These are phyloP conservation scores for Rhizopus delemar DNA, from an alignment of 371 early-diverging fungal species.

Conservation along the genomic window DNA sequence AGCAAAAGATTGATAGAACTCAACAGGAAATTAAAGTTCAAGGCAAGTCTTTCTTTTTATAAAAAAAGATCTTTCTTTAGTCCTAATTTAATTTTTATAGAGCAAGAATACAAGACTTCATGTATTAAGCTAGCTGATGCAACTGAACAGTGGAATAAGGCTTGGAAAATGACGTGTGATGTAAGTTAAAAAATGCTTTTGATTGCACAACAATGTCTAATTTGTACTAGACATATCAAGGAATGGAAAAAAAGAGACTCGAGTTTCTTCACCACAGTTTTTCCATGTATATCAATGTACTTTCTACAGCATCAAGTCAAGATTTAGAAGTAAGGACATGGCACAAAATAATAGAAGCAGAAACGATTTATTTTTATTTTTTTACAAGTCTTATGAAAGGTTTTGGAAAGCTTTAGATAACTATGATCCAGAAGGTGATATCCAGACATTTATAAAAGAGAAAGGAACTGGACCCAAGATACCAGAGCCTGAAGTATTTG, in stretches of 20 bases:
- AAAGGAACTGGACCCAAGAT: conserved; percentile 76
- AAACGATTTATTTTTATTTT: background rate
- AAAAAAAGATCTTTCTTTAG: background rate
- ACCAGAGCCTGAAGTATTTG: conserved; percentile 48
- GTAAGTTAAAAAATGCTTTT: conserved; percentile 43
- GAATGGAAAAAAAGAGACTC: conserved; percentile 87
- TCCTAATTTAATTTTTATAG: conserved; percentile 23
- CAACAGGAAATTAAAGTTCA: conserved; percentile 39
- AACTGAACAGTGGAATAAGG: conserved; percentile 69
- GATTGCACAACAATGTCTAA: background rate
- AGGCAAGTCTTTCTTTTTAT: conserved; percentile 21
- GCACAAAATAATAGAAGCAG: background rate
- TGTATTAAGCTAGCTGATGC: conserved; percentile 67
- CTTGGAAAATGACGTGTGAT: conserved; percentile 69
- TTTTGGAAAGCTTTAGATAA: conserved; percentile 70
- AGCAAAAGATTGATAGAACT: conserved; percentile 36
- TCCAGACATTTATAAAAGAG: conserved; percentile 67
- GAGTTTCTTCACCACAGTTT: conserved; percentile 77
- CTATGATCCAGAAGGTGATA: conserved; percentile 72
- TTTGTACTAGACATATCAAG: conserved; percentile 65
- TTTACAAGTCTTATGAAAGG: conserved; percentile 69
- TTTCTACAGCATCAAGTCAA: conserved; percentile 78
- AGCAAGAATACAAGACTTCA: conserved; percentile 71
- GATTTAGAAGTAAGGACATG: conserved; percentile 77
- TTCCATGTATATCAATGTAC: conserved; percentile 86